These are phyloP conservation scores for Globisporangium carolinianum DNA, from an alignment of 352 stramenopile species.

Conservation along the genomic window DNA sequence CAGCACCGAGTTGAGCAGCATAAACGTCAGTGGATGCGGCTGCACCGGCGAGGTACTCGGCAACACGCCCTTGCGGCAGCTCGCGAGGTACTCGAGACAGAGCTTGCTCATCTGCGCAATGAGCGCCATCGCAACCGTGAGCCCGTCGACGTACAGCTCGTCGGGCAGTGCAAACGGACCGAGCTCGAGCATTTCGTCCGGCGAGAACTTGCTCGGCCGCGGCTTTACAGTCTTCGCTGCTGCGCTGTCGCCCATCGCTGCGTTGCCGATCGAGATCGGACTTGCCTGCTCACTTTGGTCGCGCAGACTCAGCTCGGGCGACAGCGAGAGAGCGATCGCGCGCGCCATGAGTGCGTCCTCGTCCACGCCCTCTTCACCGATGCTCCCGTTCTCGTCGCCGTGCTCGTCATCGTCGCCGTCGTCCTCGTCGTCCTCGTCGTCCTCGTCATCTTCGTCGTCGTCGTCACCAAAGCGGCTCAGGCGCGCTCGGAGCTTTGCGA, in stretches of 20 bases:
- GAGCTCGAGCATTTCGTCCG: constrained; percentile 58
- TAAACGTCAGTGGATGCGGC: constrained; percentile 81
- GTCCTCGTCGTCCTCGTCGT: constrained; percentile 53
- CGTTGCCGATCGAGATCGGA: constrained; percentile 14
- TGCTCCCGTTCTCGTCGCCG: constrained; percentile 34
- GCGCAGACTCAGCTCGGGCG: constrained; percentile 65
- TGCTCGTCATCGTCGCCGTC: constrained; percentile 40
- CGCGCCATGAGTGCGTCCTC: constrained; percentile 87
- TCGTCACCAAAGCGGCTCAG: constrained; percentile 60
- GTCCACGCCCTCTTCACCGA: constrained; percentile 66
- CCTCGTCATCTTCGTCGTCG: constrained; percentile 36
- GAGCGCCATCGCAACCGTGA: constrained; percentile 43
- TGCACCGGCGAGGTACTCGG: constrained; percentile 59
- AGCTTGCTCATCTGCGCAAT: constrained; percentile 58
- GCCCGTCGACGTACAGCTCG: constrained; percentile 42
- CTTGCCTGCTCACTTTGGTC: constrained; percentile 38
- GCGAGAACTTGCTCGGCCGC: constrained; percentile 52
- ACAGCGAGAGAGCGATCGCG: constrained; percentile 84
- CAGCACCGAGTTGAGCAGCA: constrained; percentile 82
- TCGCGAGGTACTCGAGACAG: constrained; percentile 71
- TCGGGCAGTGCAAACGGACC: constrained; percentile 49
- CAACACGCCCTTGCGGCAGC: constrained; percentile 55
- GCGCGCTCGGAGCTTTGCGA: constrained; percentile 53
- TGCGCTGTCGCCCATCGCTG: constrained; percentile 10
- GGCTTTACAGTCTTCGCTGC: constrained; percentile 21